Conservation (phyloP, 192 early-diverging fungal species). For the Neocallimastix lanati region DNA sequence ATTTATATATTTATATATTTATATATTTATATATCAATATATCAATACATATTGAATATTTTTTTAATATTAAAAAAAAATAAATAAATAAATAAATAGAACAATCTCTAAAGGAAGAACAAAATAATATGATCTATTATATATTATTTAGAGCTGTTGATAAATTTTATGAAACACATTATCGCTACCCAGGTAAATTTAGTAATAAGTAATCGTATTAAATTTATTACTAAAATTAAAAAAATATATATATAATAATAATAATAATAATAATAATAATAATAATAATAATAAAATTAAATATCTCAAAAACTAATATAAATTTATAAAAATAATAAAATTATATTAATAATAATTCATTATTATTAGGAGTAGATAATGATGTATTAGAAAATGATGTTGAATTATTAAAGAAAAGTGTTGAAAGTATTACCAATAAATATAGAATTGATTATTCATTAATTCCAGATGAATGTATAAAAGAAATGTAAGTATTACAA, state of each 20-base stretch:
- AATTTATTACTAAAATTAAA: too few species aligned
- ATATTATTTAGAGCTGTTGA: slow-evolving; percentile 48
- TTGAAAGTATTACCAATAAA: slow-evolving; percentile 15
- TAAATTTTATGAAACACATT: slow-evolving; percentile 28
- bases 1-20: too few species aligned
- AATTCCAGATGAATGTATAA: slow-evolving; percentile 31
- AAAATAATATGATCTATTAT: slow-evolving; percentile 36
- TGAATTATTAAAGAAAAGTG: slow-evolving; percentile 25
- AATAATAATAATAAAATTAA: too few species aligned
- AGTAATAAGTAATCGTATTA: too few species aligned
- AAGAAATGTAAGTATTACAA: slow-evolving; percentile 48
- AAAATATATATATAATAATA: too few species aligned
- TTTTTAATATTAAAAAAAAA: not conserved
- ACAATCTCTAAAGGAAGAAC: slow-evolving; percentile 9
- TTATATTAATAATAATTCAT: not conserved
- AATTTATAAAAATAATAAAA: not conserved
- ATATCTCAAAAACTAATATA: too few species aligned
- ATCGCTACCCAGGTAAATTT: slow-evolving; percentile 40
- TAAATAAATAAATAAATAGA: not conserved
- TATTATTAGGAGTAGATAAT: slow-evolving; percentile 6
- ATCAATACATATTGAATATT: too few species aligned
- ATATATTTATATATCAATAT: too few species aligned
- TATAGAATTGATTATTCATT: slow-evolving; percentile 12
- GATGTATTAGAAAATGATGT: slow-evolving; percentile 29
- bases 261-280: too few species aligned